These are phyloP conservation scores for Eucalyptus marginata DNA, from an alignment of 345 rosid genomes.

Conservation along the genomic window DNA sequence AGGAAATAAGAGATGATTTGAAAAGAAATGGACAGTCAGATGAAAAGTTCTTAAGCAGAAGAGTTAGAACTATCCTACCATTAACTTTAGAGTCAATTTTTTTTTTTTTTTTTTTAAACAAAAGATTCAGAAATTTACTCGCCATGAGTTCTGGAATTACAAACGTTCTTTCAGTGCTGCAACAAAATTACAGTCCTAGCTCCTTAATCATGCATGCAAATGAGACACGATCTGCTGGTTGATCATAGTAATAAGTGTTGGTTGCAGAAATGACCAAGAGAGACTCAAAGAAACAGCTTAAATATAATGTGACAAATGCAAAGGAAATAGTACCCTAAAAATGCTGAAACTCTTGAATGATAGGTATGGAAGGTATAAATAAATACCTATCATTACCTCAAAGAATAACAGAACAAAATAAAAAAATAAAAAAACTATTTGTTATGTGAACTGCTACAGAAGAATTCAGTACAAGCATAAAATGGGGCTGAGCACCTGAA, in stretches of 20 bases:
- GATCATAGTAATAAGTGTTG: not conserved
- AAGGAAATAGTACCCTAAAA: not conserved
- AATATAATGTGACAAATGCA: not conserved
- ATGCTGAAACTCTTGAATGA: not conserved
- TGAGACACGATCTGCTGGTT: not conserved
- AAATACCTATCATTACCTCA: not conserved
- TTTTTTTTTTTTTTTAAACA: not conserved
- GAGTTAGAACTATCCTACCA: not conserved
- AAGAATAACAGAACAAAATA: not conserved
- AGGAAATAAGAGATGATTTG: not conserved
- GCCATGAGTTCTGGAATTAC: not conserved
- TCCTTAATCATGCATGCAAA: not conserved
- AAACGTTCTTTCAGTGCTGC: not conserved
- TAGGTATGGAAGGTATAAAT: not conserved
- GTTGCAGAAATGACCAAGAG: not conserved
- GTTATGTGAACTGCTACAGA: not conserved
- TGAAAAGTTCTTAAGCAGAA: not conserved
- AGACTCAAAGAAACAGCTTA: not conserved
- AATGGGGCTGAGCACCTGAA: not conserved
- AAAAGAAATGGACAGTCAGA: not conserved
- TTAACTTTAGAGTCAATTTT: not conserved
- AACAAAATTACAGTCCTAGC: not conserved
- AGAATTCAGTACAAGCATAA: not conserved
- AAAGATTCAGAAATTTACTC: not conserved
- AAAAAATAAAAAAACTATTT: not conserved